A percentile compares a stretch with the other conserved stretches of the same genome.
Conservation (phyloP, 2,329 filamentous ascomycete species). For the Fusarium mundagurra region DNA sequence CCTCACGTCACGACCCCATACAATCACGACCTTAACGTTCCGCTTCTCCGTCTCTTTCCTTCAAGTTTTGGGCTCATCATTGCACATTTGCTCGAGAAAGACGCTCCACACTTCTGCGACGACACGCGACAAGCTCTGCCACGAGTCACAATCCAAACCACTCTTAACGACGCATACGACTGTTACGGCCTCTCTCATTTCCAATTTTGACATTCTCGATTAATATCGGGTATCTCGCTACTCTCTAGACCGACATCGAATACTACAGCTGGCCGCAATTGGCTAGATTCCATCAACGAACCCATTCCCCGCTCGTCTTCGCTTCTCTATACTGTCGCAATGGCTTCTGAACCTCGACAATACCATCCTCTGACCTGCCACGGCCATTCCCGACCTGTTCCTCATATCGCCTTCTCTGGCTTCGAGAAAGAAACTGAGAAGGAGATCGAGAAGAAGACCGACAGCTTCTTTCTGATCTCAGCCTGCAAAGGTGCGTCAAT, state of each 20-base stretch:
- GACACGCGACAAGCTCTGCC: constrained; percentile 32
- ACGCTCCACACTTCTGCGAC: constrained; percentile 38
- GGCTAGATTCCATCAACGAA: background rate
- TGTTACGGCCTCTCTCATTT: constrained; percentile 40
- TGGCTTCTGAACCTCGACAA: constrained; percentile 57
- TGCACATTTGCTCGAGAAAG: constrained; percentile 11
- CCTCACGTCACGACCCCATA: constrained; percentile 31
- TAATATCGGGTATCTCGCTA: background rate
- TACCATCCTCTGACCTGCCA: constrained; percentile 94
- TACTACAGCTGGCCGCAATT: constrained; percentile 1
- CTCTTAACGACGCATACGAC: constrained; percentile 44
- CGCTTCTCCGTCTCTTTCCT: constrained; percentile 12
- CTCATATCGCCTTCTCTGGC: constrained; percentile 89
- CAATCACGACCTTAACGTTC: constrained; percentile 6
- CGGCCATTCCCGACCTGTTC: constrained; percentile 91
- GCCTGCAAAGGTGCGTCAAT: constrained; percentile 79
- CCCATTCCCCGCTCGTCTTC: background rate
- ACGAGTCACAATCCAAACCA: constrained; percentile 33
- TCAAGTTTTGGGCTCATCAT: constrained; percentile 17
- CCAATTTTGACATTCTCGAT: constrained; percentile 4
- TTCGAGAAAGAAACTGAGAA: constrained; percentile 84
- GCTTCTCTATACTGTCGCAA: constrained; percentile 32
- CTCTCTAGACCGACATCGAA: constrained; percentile 8
- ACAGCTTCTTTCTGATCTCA: constrained; percentile 91
- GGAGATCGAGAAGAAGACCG: constrained; percentile 66